These are phyloP conservation scores for Candida oleophila DNA, from an alignment of 805 yeast genomes.

Conservation along the genomic window DNA sequence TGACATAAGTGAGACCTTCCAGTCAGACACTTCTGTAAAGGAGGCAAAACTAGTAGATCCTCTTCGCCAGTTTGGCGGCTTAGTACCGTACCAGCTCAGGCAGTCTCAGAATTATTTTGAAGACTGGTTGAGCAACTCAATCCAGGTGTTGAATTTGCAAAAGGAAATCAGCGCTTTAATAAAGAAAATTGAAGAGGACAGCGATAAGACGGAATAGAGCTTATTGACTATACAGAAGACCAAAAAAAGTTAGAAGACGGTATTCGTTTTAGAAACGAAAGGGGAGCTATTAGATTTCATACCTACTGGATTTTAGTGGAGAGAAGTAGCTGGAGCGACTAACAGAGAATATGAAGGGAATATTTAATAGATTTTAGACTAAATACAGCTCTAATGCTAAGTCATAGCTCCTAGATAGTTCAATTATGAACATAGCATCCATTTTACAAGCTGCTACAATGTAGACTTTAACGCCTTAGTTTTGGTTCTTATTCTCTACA, in stretches of 20 bases:
- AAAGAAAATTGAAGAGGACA: slow-evolving; percentile 12
- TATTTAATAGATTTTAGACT: too few relatives aligned
- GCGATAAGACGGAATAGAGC: too few relatives aligned
- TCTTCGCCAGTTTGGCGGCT: slow-evolving; percentile 46
- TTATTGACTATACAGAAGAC: too few relatives aligned
- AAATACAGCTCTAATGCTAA: too few relatives aligned
- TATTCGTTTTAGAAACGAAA: too few relatives aligned
- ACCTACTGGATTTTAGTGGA: too few relatives aligned
- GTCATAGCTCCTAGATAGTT: too few relatives aligned
- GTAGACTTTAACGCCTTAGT: not conserved
- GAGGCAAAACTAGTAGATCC: slow-evolving; percentile 25
- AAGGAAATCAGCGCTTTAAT: slow-evolving; percentile 18
- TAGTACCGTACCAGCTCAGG: slow-evolving; percentile 44
- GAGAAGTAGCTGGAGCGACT: too few relatives aligned
- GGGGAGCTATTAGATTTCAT: too few relatives aligned
- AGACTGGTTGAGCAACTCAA: slow-evolving; percentile 24
- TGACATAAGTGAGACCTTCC: not conserved
- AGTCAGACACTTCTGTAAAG: not conserved
- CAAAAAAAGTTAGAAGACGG: too few relatives aligned
- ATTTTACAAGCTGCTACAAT: not conserved
- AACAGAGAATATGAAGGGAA: too few relatives aligned
- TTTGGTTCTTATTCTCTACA: not conserved
- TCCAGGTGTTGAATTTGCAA: slow-evolving; percentile 21
- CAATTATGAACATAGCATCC: too few relatives aligned
- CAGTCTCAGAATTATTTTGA: slow-evolving; percentile 38